Base-by-base conservation (phyloP, 768 basidiomycete genomes). In the Tylopilus rubrobrunneus region DNA sequence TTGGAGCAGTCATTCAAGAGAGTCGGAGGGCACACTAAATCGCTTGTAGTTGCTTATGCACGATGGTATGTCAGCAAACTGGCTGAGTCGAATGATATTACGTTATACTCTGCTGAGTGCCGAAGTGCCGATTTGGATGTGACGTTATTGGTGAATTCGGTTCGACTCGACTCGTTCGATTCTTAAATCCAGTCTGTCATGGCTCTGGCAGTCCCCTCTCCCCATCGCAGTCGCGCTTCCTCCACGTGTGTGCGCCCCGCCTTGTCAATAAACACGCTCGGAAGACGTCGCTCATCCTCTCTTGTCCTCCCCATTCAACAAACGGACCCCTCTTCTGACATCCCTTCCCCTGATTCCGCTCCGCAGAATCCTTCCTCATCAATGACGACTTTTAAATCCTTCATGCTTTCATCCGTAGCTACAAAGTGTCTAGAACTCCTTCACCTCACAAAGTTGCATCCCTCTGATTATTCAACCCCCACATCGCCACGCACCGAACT, bases 1-100 rank as follows among this genome's bases (percentile, higher is more conserved):
- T 99, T 63, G 78, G 86, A 56, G 84, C 68, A 51, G 84, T 98
- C 70, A 96, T 99, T 78, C 88, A 90, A 78, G 90, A 92, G 82
- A 90, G 87, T 79, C 85, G 90, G 78, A 80, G 90, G 76, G 78
- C 83, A 37, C 80, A 81, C 71, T 81, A 68, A 27, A 15, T 9
- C 25, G n/a, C 15, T 17, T 19, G 39, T 40, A 41, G 21, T 31
- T 41, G 39, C 39, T 39, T 39, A 39, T 39, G 39, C n/a, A 19
- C n/a, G 31, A 11, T 19, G n/a, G 9, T 25, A 12, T 34, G 41
- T 40, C 33, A 48, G 45, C 47, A 9, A 10, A 36, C n/a, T 0
- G 5, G 49, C 52, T 64, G 56, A 61, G 56, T 67, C 53, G 61
- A 25, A 12, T 11, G 7, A n/a, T 23, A 23, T 40, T 5, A 7